These are phyloP conservation scores for Pyrenophora seminiperda DNA, from an alignment of 2,329 filamentous ascomycete genomes.

Conservation along the genomic window DNA sequence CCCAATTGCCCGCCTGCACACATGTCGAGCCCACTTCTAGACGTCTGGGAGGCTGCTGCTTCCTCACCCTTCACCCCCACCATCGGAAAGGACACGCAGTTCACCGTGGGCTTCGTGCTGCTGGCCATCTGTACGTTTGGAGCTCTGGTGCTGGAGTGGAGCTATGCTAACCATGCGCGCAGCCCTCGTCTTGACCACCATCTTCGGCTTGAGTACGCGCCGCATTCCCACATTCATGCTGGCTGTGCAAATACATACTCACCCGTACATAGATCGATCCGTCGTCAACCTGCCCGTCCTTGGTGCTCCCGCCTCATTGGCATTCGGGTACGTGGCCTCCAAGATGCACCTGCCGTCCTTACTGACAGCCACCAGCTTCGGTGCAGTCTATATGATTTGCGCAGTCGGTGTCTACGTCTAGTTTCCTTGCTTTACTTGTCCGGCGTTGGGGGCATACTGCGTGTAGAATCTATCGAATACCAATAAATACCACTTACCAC, in stretches of 20 bases:
- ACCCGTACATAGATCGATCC: constrained; percentile 82
- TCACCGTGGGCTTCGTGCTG: constrained; percentile 77
- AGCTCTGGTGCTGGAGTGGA: constrained; percentile 16
- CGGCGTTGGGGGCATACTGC: constrained; percentile 35
- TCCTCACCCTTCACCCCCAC: constrained; percentile 81
- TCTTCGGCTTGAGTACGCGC: constrained; percentile 81
- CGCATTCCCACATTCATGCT: background rate
- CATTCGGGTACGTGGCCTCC: constrained; percentile 74
- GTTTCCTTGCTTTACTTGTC: constrained; percentile 35
- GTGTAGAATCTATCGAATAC: constrained; percentile 49
- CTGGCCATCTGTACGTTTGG: constrained; percentile 65
- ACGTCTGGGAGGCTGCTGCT: constrained; percentile 92
- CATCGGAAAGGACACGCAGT: constrained; percentile 82
- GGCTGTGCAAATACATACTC: constrained; percentile 9
- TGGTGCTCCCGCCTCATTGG: constrained; percentile 83
- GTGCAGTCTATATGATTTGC: constrained; percentile 98
- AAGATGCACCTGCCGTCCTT: background rate
- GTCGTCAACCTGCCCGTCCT: constrained; percentile 75
- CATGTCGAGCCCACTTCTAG: constrained; percentile 64
- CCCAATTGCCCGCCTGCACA: constrained; percentile 27
- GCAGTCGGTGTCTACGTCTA: constrained; percentile 98
- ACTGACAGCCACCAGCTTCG: constrained; percentile 66
- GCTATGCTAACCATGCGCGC: constrained; percentile 32
- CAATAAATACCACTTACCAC: constrained; percentile 45
- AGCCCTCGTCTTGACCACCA: constrained; percentile 71